phyloP scores from a whole-genome alignment of 2,329 filamentous ascomycete species.

The Aspergillus fumigatus region DNA sequence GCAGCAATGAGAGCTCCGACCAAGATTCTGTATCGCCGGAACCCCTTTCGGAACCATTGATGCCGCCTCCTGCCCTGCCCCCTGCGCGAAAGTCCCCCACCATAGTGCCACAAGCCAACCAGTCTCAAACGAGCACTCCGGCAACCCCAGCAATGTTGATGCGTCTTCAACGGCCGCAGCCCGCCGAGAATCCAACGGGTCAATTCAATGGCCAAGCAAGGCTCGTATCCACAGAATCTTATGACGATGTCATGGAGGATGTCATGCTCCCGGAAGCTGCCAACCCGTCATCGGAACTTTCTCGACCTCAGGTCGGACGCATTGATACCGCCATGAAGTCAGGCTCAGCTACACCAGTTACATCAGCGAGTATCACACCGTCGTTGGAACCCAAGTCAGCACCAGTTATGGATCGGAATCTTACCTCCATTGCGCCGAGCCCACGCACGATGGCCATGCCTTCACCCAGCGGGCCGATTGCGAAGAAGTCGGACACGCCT shows the following conservation, averaged over 20 bases:
- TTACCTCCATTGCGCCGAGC: constrained; percentile 45
- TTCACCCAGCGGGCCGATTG: constrained; percentile 44
- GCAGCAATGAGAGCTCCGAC: constrained; percentile 43
- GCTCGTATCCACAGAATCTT: constrained; percentile 40
- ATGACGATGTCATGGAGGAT: constrained; percentile 58
- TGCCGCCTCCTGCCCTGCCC: constrained; percentile 47
- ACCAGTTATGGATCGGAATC: constrained; percentile 19
- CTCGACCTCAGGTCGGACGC: constrained; percentile 44
- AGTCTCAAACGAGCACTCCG: constrained; percentile 48
- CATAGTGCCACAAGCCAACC: constrained; percentile 28
- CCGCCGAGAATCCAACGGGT: constrained; percentile 35
- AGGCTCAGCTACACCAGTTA: constrained; percentile 48
- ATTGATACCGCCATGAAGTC: constrained; percentile 46
- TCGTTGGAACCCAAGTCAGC: constrained; percentile 32
- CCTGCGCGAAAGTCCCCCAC: constrained; percentile 38
- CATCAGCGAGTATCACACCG: constrained; percentile 63
- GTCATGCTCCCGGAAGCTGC: constrained; percentile 71
- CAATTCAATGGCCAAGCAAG: constrained; percentile 32
- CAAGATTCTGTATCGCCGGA: constrained; percentile 48
- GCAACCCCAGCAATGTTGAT: constrained; percentile 87
- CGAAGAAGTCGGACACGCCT: constrained; percentile 45
- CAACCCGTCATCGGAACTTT: constrained; percentile 41
- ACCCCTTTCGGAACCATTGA: constrained; percentile 46
- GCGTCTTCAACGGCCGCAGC: constrained; percentile 57
- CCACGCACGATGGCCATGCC: constrained; percentile 51